phyloP scores from a whole-genome alignment of 768 basidiomycete genomes.

The Trametes maxima region DNA sequence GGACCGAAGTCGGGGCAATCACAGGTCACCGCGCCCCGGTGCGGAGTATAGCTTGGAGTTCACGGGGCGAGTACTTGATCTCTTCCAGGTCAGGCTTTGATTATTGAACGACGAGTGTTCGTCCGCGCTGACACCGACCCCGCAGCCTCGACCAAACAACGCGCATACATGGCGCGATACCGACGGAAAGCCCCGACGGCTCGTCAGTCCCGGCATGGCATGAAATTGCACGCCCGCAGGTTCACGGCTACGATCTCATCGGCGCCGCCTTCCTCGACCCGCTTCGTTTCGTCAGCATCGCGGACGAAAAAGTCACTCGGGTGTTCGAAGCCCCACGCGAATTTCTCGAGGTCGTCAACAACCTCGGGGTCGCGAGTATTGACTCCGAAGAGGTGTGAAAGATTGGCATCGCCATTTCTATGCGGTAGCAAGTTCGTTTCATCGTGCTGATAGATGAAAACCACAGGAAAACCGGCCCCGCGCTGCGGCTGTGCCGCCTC shows the following conservation, averaged over 20 bases:
- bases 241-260: constrained; percentile 94
- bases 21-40: constrained; percentile 86
- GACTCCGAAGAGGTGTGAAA: constrained; percentile 51
- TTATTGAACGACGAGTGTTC: background rate
- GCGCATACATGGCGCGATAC: constrained; percentile 75
- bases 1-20: constrained; percentile 79
- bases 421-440: background rate
- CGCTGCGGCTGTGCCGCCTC: constrained; percentile 88
- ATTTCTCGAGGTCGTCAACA: constrained; percentile 69
- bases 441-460: background rate
- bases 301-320: constrained; percentile 94
- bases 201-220: constrained; percentile 58
- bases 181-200: constrained; percentile 20
- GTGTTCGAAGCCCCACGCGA: constrained; percentile 89
- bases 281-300: constrained; percentile 83
- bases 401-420: background rate
- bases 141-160: constrained; percentile 88
- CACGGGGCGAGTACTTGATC: constrained; percentile 80
- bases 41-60: constrained; percentile 84
- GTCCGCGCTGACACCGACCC: background rate
- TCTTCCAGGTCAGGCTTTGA: constrained; percentile 68
- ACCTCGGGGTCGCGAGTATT: constrained; percentile 50
- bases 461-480: constrained; percentile 61
- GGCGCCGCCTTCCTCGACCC: constrained; percentile 75
- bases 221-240: constrained; percentile 90